These are phyloP conservation scores for Nepenthes alata DNA, from an alignment of 179 eudicot genomes.

Conservation along the genomic window DNA sequence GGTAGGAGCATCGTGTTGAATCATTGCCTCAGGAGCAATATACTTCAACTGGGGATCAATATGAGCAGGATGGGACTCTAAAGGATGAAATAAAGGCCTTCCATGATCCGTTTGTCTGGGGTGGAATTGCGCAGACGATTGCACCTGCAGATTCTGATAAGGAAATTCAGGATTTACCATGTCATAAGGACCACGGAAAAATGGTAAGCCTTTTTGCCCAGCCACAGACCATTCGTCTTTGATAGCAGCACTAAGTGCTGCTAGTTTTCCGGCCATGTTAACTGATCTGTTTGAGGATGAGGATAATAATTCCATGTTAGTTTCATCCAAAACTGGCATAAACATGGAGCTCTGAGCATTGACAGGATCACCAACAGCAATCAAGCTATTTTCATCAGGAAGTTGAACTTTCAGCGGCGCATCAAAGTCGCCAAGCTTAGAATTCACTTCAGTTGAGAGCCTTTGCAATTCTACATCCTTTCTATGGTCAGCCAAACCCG, in stretches of 20 bases:
- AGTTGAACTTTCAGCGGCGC: conserved; percentile 26
- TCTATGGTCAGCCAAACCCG: conserved; percentile 27
- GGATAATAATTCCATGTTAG: conserved; percentile 22
- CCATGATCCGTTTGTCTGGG: conserved; percentile 44
- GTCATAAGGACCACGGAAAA: conserved; percentile 33
- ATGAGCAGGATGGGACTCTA: conserved; percentile 42
- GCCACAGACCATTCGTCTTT: conserved; percentile 29
- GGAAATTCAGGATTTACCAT: conserved; percentile 35
- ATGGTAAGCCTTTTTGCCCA: conserved; percentile 29
- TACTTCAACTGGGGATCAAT: conserved; percentile 53
- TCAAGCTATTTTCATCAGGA: conserved; percentile 63
- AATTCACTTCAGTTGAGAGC: conserved; percentile 15
- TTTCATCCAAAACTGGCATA: conserved; percentile 15
- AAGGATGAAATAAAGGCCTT: conserved; percentile 40
- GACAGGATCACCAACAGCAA: conserved; percentile 32
- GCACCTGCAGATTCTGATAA: conserved; percentile 38
- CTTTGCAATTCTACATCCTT: conserved; percentile 23
- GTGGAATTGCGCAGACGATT: conserved; percentile 34
- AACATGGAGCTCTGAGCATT: conserved; percentile 19
- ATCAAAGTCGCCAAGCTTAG: neutral
- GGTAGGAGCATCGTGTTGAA: conserved; percentile 30
- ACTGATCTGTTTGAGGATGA: conserved; percentile 26
- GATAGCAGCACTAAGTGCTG: conserved; percentile 32
- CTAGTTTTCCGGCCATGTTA: conserved; percentile 49
- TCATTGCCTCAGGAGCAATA: conserved; percentile 39